Evolutionary conservation across 177 flowering plant species (phyloP).

Genomic region (Vitis hybrid): DNA sequence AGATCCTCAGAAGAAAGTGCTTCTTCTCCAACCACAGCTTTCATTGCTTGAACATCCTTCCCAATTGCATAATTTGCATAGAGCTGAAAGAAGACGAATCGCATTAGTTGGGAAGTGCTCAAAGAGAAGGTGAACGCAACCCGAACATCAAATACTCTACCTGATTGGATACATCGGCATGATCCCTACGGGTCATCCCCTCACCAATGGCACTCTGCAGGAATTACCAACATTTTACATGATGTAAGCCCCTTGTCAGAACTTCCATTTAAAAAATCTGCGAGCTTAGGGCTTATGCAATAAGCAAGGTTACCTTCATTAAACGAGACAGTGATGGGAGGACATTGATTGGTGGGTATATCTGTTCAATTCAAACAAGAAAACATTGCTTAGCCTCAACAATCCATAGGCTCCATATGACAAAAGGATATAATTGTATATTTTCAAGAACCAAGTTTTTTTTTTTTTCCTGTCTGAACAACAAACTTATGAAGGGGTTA

Average conservation of each 20-base stretch:
- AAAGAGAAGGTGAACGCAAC: not conserved
- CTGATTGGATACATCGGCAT: constrained; percentile 98
- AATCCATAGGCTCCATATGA: too few relatives aligned
- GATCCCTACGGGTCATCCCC: constrained; percentile 97
- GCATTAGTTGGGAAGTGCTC: not conserved
- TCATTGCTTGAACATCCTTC: constrained; percentile 99
- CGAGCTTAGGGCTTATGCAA: not conserved
- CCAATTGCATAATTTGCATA: constrained; percentile 99
- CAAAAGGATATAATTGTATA: too few relatives aligned
- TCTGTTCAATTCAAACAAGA: constrained; percentile 44
- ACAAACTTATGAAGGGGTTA: too few relatives aligned
- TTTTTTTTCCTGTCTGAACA: too few relatives aligned
- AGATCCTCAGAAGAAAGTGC: constrained; percentile 98
- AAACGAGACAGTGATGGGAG: constrained; percentile 94
- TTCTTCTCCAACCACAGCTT: constrained; percentile 99
- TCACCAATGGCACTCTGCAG: constrained; percentile 99
- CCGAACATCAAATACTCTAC: constrained; percentile 25
- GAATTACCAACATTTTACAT: not conserved
- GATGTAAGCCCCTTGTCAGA: not conserved
- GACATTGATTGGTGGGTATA: constrained; percentile 97
- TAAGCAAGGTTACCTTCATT: constrained; percentile 71
- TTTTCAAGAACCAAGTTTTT: too few relatives aligned
- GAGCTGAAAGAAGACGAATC: constrained; percentile 40
- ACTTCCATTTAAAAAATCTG: too few relatives aligned
- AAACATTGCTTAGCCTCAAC: not conserved